phyloP scores from a whole-genome alignment of 768 basidiomycete genomes.

The Mycena capillaripes region DNA sequence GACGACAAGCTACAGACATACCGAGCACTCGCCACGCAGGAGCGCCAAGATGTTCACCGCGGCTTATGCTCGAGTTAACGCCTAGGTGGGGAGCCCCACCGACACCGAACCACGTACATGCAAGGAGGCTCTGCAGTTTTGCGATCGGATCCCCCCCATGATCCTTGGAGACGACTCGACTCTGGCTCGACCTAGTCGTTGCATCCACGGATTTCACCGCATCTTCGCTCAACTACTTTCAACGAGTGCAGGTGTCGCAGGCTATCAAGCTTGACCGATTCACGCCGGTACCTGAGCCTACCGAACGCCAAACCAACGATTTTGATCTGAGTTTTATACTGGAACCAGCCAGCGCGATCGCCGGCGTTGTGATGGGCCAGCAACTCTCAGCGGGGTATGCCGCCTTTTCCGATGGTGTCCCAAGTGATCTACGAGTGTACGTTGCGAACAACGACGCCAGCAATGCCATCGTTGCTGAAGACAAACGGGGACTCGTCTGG shows the following conservation, averaged over 20 bases:
- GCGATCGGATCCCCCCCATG: neutral
- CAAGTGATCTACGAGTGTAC: neutral
- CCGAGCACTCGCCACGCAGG: neutral
- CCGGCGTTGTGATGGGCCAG: neutral
- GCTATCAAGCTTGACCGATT: neutral
- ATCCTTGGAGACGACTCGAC: neutral
- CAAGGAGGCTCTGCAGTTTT: neutral
- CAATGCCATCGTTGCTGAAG: constrained; percentile 1
- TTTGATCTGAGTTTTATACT: constrained; percentile 1
- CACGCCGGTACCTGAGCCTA: neutral
- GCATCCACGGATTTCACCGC: neutral
- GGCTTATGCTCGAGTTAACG: neutral
- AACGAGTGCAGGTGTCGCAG: neutral
- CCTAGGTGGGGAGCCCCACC: neutral
- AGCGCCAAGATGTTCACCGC: neutral
- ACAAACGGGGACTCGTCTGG: constrained; percentile 6
- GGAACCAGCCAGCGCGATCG: constrained; percentile 6
- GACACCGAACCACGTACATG: constrained; percentile 3
- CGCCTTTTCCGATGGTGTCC: neutral
- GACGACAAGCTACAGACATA: neutral
- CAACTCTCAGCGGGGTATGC: neutral
- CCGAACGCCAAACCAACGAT: neutral
- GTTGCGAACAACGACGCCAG: neutral
- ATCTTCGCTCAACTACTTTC: neutral
- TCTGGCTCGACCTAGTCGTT: neutral